These are phyloP conservation scores for Thielaviopsis euricoi DNA, from an alignment of 2,329 filamentous ascomycete species.

Conservation along the genomic window DNA sequence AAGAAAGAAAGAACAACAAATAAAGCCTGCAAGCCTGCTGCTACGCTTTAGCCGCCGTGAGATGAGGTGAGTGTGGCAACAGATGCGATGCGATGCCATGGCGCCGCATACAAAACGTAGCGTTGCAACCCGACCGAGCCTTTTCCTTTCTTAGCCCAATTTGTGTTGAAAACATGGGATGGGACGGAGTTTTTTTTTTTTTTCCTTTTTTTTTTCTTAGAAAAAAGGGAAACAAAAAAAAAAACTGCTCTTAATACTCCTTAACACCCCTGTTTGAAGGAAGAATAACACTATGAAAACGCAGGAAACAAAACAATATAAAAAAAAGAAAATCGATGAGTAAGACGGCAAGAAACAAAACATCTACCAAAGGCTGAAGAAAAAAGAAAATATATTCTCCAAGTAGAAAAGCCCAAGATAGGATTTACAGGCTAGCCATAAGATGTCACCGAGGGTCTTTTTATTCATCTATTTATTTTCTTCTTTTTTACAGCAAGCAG, in stretches of 20 bases:
- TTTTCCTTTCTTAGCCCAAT: slow-evolving; percentile 2
- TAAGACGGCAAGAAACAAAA: no score
- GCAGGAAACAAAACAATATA: no score
- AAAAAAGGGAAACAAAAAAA: no score
- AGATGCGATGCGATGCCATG: no score
- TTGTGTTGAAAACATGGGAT: neutral
- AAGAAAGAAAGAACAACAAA: no score
- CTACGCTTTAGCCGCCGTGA: neutral
- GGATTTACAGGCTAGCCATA: neutral
- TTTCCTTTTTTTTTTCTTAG: neutral
- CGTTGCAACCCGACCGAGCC: slow-evolving; percentile 9
- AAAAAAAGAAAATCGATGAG: no score
- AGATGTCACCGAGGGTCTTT: neutral
- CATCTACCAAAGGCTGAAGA: no score
- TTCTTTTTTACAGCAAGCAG: neutral
- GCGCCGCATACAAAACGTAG: neutral
- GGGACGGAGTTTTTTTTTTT: neutral
- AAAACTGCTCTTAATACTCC: no score
- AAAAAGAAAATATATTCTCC: neutral
- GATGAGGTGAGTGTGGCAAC: no score
- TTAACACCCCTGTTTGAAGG: no score
- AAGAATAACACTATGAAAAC: no score
- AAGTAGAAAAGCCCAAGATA: neutral
- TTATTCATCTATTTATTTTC: no score
- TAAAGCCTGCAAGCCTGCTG: neutral